phyloP scores from a whole-genome alignment of 1,139 yeast genomes.

The Suhomyces kunorum region DNA sequence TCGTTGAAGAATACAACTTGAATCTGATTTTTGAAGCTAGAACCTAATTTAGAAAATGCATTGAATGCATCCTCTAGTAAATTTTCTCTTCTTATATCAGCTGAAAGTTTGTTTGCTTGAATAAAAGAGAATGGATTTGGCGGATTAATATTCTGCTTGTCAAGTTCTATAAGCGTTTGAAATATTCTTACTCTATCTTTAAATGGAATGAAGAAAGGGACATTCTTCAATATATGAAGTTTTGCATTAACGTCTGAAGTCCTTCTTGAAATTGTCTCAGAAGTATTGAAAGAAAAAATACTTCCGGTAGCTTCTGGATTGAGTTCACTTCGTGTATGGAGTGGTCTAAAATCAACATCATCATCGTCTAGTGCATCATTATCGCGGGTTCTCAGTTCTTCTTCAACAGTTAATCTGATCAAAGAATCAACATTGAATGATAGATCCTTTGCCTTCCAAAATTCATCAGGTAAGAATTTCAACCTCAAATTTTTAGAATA shows the following conservation, averaged over 20 bases:
- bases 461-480: slow-evolving; percentile 51
- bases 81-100: slow-evolving; percentile 66
- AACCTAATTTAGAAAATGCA: slow-evolving; percentile 46
- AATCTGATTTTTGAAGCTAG: slow-evolving; percentile 57
- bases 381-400: slow-evolving; percentile 30
- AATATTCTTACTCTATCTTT: slow-evolving; percentile 71
- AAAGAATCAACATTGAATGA: slow-evolving; percentile 32
- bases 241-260: slow-evolving; percentile 17
- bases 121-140: slow-evolving; percentile 19
- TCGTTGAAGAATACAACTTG: slow-evolving; percentile 69
- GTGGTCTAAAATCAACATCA: background rate
- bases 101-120: slow-evolving; percentile 34
- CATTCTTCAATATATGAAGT: slow-evolving; percentile 55
- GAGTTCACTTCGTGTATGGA: background rate
- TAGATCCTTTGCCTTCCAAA: slow-evolving; percentile 53
- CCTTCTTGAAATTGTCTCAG: background rate
- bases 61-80: slow-evolving; percentile 74
- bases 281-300: background rate
- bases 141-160: slow-evolving; percentile 34
- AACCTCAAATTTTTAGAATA: slow-evolving; percentile 70
- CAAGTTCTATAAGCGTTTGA: slow-evolving; percentile 60
- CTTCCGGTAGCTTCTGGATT: background rate
- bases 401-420: slow-evolving; percentile 40
- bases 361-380: slow-evolving; percentile 14
- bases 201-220: slow-evolving; percentile 83